Evolutionary conservation across 176 grass and related monocot species (phyloP), one percentile per base, ranked within the genome.

Genomic region (Oryza punctata): DNA sequence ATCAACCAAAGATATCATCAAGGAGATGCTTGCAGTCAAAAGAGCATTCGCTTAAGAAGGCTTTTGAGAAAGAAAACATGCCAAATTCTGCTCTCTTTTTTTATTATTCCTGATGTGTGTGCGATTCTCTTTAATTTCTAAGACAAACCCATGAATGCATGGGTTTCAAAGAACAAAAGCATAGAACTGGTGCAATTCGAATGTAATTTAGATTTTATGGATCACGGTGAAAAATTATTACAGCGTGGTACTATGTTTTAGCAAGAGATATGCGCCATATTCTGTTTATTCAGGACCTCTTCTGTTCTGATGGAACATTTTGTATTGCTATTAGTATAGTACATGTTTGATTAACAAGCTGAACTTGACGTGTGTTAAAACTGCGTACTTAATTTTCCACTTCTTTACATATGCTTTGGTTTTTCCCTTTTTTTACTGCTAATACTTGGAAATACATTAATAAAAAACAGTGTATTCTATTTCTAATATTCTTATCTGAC

Each of bases 21-120:
- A 72, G 65, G 86, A 84, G 80, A 29, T 84, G 35, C 78, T 23
- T 66, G 72, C 19, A n/a, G 72, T 72, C 2, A 67, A 50, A 72
- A 67, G 16, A 3, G 25, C 16, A 24, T 24, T 83, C 23, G 7
- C 8, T 59, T 23, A 21, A 43, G 35, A 35, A 52, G 57, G 47
- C 18, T 25, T 21, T 11, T 24, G 63, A 45, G 64, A 19, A 2
- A 47, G 16, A 41, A 54, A 12, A 37, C 50, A 65, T 35, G 41
- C 16, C 40, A 5, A 19, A 5, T 12, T 28, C 24, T 59, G 44
- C 18, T 7, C 7, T 38, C 0, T 6, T 21, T 21, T 21, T 2
- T 69, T 35, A 35, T 35, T 35, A 35, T 35, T 35, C 33, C 32
- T 38, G 18, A 69, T 12, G 33, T 30, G 2, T 30, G 30, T 12